phyloP scores from a whole-genome alignment of 495 filamentous ascomycete species.

The Corynascus novoguineensis region DNA sequence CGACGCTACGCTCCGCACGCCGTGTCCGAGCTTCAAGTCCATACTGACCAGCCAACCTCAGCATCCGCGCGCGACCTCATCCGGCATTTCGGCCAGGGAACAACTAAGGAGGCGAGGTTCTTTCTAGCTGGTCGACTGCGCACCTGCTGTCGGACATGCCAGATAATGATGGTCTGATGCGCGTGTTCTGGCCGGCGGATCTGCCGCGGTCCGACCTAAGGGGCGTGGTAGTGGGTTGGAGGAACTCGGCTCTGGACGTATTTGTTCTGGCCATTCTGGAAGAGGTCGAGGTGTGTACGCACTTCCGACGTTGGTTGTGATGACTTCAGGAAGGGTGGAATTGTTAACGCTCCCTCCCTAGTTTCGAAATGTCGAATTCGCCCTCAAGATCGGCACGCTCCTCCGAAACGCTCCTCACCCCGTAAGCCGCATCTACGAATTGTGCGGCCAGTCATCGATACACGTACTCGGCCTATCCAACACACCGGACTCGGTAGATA shows the following conservation, averaged over 20 bases:
- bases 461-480: conserved; percentile 83
- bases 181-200: conserved; percentile 97
- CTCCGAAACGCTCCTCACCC: conserved; percentile 79
- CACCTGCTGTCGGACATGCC: conserved; percentile 55
- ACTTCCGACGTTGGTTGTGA: neutral
- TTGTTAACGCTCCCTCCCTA: conserved; percentile 22
- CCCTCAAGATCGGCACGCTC: conserved; percentile 75
- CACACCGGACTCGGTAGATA: conserved; percentile 41
- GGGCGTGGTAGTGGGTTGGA: conserved; percentile 90
- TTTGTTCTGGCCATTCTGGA: conserved; percentile 86
- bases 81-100: conserved; percentile 90
- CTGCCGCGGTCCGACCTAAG: conserved; percentile 62
- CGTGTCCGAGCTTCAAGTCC: neutral
- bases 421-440: conserved; percentile 69
- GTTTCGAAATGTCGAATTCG: conserved; percentile 74
- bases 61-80: conserved; percentile 78
- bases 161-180: conserved; percentile 93
- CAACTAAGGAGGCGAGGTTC: conserved; percentile 91
- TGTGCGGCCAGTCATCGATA: conserved; percentile 78
- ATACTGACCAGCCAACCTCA: conserved; percentile 35
- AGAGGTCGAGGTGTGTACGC: conserved; percentile 71
- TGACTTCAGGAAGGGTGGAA: neutral
- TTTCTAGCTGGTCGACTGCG: conserved; percentile 56
- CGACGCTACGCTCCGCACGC: conserved; percentile 11
- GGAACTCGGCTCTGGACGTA: conserved; percentile 85